Percentiles rank a stretch among this genome's conserved stretches.
Conservation (phyloP, 2,329 filamentous ascomycete genomes). For the Penicillium corylophilum region DNA sequence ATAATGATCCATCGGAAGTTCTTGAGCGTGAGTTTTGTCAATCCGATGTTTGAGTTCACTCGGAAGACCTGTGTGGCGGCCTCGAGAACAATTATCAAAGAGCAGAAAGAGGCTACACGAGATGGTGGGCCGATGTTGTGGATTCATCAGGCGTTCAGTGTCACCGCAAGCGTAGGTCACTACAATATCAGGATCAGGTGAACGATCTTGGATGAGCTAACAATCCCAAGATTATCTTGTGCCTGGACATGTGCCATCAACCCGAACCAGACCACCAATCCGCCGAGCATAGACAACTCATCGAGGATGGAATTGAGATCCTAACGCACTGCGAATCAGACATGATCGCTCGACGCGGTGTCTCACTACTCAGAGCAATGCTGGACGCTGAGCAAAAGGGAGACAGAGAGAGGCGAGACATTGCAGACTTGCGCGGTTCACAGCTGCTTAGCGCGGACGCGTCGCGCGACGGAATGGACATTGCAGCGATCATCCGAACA, state of each 20-base stretch:
- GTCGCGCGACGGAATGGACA: conserved; percentile 5
- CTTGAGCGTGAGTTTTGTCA: conserved; percentile 43
- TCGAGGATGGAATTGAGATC: conserved; percentile 22
- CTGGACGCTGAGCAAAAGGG: conserved; percentile 11
- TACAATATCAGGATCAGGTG: neutral
- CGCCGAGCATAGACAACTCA: conserved; percentile 18
- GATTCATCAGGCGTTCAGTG: conserved; percentile 45
- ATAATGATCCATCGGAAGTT: conserved; percentile 49
- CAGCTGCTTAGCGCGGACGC: neutral
- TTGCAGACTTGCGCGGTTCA: neutral
- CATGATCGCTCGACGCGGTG: conserved; percentile 27
- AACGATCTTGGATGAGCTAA: neutral
- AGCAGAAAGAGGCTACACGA: conserved; percentile 34
- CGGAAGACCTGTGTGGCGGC: conserved; percentile 44
- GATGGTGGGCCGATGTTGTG: conserved; percentile 44
- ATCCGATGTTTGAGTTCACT: conserved; percentile 44
- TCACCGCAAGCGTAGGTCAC: conserved; percentile 33
- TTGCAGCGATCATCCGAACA: conserved; percentile 17
- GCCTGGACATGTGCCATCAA: conserved; percentile 40
- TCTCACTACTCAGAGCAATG: conserved; percentile 15
- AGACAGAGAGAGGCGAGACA: neutral
- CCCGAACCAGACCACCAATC: conserved; percentile 17
- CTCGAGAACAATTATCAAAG: conserved; percentile 43
- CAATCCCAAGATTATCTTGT: conserved; percentile 33
- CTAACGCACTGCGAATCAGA: conserved; percentile 21